phyloP scores from a whole-genome alignment of 2,329 filamentous ascomycete species.

The Pseudogymnoascus destructans region DNA sequence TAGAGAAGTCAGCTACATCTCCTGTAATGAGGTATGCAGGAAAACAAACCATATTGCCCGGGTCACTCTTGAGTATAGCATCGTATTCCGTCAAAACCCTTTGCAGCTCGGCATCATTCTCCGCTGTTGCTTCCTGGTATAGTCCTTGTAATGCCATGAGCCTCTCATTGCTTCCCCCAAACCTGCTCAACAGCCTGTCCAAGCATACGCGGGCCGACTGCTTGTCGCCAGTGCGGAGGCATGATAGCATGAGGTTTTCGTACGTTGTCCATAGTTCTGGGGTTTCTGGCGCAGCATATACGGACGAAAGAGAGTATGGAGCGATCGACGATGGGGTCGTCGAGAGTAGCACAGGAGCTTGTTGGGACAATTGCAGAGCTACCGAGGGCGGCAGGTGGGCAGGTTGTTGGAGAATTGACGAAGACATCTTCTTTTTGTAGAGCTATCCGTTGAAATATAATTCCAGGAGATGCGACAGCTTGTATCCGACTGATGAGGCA shows the following conservation, averaged over 20 bases:
- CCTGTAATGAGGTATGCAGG: constrained; percentile 5
- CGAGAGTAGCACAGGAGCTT: constrained; percentile 43
- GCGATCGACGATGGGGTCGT: constrained; percentile 41
- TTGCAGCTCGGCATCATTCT: constrained; percentile 50
- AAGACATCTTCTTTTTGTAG: constrained; percentile 30
- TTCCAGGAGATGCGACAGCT: constrained; percentile 4
- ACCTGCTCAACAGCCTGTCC: constrained; percentile 62
- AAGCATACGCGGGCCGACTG: constrained; percentile 63
- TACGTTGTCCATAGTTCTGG: constrained; percentile 73
- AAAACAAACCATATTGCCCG: constrained; percentile 61
- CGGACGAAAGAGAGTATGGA: constrained; percentile 38
- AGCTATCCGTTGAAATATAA: not conserved
- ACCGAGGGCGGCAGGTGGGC: constrained; percentile 42
- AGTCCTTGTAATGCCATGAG: constrained; percentile 73
- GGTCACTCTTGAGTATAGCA: constrained; percentile 56
- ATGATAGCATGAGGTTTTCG: constrained; percentile 77
- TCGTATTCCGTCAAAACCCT: constrained; percentile 67
- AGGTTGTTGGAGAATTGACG: constrained; percentile 43
- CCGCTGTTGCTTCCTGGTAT: constrained; percentile 70
- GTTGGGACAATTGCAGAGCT: constrained; percentile 45
- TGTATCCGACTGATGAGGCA: not conserved
- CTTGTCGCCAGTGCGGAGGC: constrained; percentile 74
- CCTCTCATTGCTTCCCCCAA: constrained; percentile 73
- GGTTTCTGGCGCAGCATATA: constrained; percentile 50
- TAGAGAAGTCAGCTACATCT: constrained; percentile 23